Evolutionary conservation across 495 filamentous ascomycete genomes (phyloP).

Genomic region (Aspergillus baeticus): DNA sequence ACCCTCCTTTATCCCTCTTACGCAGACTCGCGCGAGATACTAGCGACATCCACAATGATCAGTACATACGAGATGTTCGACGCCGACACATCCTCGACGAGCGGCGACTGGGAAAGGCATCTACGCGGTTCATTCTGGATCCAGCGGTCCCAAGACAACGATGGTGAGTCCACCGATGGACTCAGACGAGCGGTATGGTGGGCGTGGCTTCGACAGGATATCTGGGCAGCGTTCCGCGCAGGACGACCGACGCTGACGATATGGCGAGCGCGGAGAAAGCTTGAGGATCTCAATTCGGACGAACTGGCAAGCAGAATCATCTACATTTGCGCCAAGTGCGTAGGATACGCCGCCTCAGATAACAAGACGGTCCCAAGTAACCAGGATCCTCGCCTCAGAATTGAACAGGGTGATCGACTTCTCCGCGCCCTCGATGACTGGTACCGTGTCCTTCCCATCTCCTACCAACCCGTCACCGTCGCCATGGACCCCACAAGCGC

Average conservation of each 20-base stretch:
- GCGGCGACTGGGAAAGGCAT: conserved; percentile 16
- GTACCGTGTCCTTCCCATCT: conserved; percentile 21
- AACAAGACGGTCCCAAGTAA: background rate
- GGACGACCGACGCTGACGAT: conserved; percentile 12
- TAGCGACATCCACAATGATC: conserved; percentile 14
- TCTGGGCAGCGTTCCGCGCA: conserved; percentile 17
- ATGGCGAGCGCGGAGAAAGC: conserved; percentile 6
- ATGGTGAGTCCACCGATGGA: conserved; percentile 12
- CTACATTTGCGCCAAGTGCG: conserved; percentile 12
- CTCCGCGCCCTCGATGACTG: conserved; percentile 22
- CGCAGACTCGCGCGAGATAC: conserved; percentile 5
- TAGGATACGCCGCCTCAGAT: conserved; percentile 3
- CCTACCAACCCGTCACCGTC: conserved; percentile 19
- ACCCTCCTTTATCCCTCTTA: conserved; percentile 19
- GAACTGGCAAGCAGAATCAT: conserved; percentile 9
- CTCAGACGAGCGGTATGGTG: conserved; percentile 15
- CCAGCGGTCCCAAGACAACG: conserved; percentile 14
- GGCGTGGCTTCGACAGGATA: conserved; percentile 18
- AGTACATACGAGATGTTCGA: conserved; percentile 19
- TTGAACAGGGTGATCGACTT: conserved; percentile 10
- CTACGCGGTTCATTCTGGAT: conserved; percentile 14
- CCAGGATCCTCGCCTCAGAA: conserved; percentile 2
- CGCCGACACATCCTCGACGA: background rate
- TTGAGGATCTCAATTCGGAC: conserved; percentile 3
- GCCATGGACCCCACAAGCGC: background rate